A percentile compares a stretch with the other conserved stretches of the same genome.
These are phyloP conservation scores for Phytopythium helicoides DNA, from an alignment of 352 stramenopile species.

Conservation along the genomic window DNA sequence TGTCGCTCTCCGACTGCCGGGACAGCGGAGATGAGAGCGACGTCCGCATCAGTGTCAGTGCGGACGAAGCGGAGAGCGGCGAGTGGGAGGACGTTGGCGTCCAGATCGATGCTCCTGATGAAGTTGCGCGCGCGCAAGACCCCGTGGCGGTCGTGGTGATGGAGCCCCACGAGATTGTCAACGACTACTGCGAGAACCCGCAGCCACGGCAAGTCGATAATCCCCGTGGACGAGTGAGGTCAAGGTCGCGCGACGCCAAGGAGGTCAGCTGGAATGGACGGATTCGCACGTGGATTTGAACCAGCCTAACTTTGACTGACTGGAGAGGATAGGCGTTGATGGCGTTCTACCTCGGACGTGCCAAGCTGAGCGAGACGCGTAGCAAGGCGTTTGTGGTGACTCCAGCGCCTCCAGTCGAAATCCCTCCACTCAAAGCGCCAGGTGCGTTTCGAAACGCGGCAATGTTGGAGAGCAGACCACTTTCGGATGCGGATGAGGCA, in stretches of 20 bases:
- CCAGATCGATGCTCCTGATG: neutral
- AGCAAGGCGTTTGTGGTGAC: slow-evolving; percentile 33
- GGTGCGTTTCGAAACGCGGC: slow-evolving; percentile 8
- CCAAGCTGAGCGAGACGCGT: slow-evolving; percentile 46
- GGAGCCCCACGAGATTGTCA: slow-evolving; percentile 2
- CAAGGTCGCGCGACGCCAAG: slow-evolving; percentile 27
- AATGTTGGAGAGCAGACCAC: no score
- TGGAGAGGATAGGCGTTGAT: slow-evolving; percentile 28
- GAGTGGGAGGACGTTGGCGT: slow-evolving; percentile 50
- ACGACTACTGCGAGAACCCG: slow-evolving; percentile 2
- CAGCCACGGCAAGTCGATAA: neutral
- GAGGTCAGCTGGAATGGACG: slow-evolving; percentile 14
- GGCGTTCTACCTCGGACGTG: slow-evolving; percentile 51
- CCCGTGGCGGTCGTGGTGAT: neutral
- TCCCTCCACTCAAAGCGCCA: slow-evolving; percentile 28
- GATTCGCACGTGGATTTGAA: no score
- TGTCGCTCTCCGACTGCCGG: slow-evolving; percentile 18
- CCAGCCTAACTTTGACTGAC: neutral
- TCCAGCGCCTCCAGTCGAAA: slow-evolving; percentile 10
- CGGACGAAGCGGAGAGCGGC: slow-evolving; percentile 16
- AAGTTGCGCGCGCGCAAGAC: neutral
- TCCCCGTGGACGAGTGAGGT: neutral
- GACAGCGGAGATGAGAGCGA: slow-evolving; percentile 13
- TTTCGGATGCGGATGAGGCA: no score
- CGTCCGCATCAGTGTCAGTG: slow-evolving; percentile 11